Evolutionary conservation across 257 asterid genomes (phyloP).

Genomic region (Solanum paucissectum): DNA sequence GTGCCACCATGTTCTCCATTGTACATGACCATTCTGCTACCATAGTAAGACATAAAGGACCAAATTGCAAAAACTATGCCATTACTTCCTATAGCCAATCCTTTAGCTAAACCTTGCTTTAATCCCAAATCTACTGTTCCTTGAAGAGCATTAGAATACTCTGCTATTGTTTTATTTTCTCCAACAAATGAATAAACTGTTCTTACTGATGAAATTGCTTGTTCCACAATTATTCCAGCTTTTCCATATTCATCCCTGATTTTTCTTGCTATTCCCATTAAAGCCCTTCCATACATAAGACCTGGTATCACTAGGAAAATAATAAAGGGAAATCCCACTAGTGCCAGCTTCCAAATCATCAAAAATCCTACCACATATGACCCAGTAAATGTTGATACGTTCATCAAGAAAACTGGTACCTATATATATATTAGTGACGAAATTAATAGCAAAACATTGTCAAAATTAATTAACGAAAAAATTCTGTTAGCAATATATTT

Average conservation of each 20-base stretch:
- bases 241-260: conserved; percentile 56
- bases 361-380: conserved; percentile 52
- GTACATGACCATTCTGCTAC: conserved; percentile 79
- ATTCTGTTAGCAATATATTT: not conserved
- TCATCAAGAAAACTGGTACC: conserved; percentile 77
- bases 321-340: conserved; percentile 66
- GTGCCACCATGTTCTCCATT: conserved; percentile 76
- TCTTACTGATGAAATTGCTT: conserved; percentile 69
- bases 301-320: conserved; percentile 72
- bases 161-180: conserved; percentile 41
- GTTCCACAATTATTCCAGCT: conserved; percentile 61
- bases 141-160: conserved; percentile 57
- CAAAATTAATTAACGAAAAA: not conserved
- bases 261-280: conserved; percentile 54
- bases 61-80: conserved; percentile 75
- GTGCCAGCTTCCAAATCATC: conserved; percentile 64
- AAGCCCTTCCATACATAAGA: conserved; percentile 64
- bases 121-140: conserved; percentile 63
- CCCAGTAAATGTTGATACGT: conserved; percentile 53
- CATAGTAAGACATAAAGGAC: conserved; percentile 76
- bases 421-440: not conserved
- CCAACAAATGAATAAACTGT: conserved; percentile 85
- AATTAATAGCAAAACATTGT: not conserved
- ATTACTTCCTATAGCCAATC: conserved; percentile 82
- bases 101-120: conserved; percentile 81